phyloP scores from a whole-genome alignment of 495 filamentous ascomycete species.

The Aspergillus funiculosus region DNA sequence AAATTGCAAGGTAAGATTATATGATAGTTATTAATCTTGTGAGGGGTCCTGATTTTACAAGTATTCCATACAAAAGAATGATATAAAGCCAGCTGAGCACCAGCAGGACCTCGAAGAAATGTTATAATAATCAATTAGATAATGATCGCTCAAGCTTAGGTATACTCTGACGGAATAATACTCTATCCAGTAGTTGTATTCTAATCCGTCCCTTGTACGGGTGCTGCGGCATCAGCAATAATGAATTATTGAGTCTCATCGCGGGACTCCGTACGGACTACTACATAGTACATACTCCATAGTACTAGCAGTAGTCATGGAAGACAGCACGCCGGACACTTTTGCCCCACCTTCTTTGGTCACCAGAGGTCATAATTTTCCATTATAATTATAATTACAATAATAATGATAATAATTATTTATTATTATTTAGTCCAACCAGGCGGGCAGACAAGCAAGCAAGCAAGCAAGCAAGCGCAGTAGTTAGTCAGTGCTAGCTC shows the following conservation, averaged over 20 bases:
- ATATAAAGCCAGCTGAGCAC: slow-evolving; percentile 6
- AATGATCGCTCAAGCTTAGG: neutral
- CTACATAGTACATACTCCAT: too few relatives aligned
- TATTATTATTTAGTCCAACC: too few relatives aligned
- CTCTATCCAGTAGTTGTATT: too few relatives aligned
- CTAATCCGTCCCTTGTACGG: neutral
- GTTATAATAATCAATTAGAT: slow-evolving; percentile 8
- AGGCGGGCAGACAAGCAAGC: too few relatives aligned
- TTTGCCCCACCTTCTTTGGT: slow-evolving; percentile 10
- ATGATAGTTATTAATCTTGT: neutral
- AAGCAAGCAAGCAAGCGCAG: slow-evolving; percentile 11
- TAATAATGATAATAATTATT: too few relatives aligned
- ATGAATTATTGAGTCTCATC: too few relatives aligned
- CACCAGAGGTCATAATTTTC: slow-evolving; percentile 8
- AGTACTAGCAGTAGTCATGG: slow-evolving; percentile 2
- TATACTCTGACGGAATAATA: neutral
- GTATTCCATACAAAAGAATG: too few relatives aligned
- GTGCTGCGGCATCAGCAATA: slow-evolving; percentile 11
- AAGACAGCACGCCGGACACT: slow-evolving; percentile 14
- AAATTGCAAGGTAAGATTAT: neutral
- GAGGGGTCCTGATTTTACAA: too few relatives aligned
- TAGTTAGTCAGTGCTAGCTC: slow-evolving; percentile 10
- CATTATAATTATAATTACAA: too few relatives aligned
- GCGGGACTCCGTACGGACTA: too few relatives aligned
- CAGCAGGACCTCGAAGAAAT: neutral